A percentile compares a stretch with the other conserved stretches of the same genome.
Evolutionary conservation across 1,139 yeast genomes (phyloP).

Genomic region (Geotrichum carabidarum): DNA sequence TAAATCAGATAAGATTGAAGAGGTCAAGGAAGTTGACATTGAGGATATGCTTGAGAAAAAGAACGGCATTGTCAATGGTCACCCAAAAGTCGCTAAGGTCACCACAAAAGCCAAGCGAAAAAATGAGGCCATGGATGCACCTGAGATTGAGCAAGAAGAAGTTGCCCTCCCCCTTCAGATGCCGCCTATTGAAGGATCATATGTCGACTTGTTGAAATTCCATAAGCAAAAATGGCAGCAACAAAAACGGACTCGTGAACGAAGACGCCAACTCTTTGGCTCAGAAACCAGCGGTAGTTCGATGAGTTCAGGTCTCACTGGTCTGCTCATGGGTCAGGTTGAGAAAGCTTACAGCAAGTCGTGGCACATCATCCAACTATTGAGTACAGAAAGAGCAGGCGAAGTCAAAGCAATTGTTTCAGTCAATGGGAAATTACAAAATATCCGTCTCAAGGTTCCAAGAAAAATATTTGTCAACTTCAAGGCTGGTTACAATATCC

Average conservation of each 20-base stretch:
- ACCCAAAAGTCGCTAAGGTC: conserved; percentile 23
- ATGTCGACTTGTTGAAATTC: conserved; percentile 66
- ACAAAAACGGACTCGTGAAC: conserved; percentile 63
- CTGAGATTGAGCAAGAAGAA: conserved; percentile 23
- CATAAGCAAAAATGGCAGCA: conserved; percentile 83
- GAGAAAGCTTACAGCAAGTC: conserved; percentile 60
- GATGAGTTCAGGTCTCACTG: conserved; percentile 48
- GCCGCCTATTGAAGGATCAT: conserved; percentile 71
- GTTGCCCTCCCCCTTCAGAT: conserved; percentile 27
- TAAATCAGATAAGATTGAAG: conserved; percentile 15
- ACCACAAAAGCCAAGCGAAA: conserved; percentile 20
- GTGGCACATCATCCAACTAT: conserved; percentile 83
- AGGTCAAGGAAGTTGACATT: conserved; percentile 50
- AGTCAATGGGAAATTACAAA: conserved; percentile 68
- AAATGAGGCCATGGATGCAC: conserved; percentile 24
- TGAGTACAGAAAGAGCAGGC: conserved; percentile 55
- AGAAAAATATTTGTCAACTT: conserved; percentile 67
- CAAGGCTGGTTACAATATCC: conserved; percentile 41
- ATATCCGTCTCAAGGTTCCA: conserved; percentile 67
- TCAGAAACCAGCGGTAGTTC: conserved; percentile 37
- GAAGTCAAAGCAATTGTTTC: conserved; percentile 66
- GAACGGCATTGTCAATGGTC: background rate
- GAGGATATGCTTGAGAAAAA: conserved; percentile 59
- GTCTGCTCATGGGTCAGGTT: conserved; percentile 70
- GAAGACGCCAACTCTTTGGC: conserved; percentile 79